Percentiles rank a stretch among this genome's conserved stretches.
Conservation (phyloP, 495 filamentous ascomycete species). For the Penicillium cataractarum region DNA sequence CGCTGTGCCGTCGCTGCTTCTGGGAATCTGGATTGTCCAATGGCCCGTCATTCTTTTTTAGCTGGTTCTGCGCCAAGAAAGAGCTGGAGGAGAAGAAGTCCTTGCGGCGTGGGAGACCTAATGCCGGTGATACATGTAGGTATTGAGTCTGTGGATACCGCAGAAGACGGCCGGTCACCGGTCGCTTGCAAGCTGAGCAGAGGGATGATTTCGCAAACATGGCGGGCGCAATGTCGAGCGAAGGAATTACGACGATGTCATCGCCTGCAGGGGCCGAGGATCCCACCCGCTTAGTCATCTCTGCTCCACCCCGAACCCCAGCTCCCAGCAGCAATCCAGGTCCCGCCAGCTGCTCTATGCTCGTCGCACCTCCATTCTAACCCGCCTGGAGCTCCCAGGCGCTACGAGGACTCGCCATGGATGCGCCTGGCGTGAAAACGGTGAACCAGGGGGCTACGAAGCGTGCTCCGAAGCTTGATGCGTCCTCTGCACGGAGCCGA, state of each 20-base stretch:
- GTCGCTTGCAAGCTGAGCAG: constrained; percentile 36
- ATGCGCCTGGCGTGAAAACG: constrained; percentile 48
- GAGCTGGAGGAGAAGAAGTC: constrained; percentile 57
- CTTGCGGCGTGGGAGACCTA: constrained; percentile 41
- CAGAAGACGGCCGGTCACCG: constrained; percentile 25
- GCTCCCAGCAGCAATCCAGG: constrained; percentile 27
- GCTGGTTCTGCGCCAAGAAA: constrained; percentile 40
- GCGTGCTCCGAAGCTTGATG: constrained; percentile 22
- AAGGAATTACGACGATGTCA: constrained; percentile 20
- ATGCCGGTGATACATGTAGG: constrained; percentile 46
- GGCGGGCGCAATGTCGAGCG: constrained; percentile 1
- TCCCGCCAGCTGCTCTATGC: constrained; percentile 15
- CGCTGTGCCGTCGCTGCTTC: constrained; percentile 48
- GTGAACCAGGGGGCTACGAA: constrained; percentile 30
- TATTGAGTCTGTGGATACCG: constrained; percentile 34
- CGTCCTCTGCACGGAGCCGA: constrained; percentile 26
- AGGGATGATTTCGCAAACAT: constrained; percentile 47
- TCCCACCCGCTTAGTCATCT: constrained; percentile 32
- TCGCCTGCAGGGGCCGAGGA: constrained; percentile 19
- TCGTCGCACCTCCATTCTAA: constrained; percentile 30
- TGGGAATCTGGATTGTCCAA: constrained; percentile 30
- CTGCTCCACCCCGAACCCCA: constrained; percentile 26
- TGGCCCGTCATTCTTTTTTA: constrained; percentile 24
- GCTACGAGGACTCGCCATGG: constrained; percentile 45
- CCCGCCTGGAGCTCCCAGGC: constrained; percentile 30